Evolutionary conservation across 352 stramenopile species (phyloP).

Genomic region (Phytophthora rubi): DNA sequence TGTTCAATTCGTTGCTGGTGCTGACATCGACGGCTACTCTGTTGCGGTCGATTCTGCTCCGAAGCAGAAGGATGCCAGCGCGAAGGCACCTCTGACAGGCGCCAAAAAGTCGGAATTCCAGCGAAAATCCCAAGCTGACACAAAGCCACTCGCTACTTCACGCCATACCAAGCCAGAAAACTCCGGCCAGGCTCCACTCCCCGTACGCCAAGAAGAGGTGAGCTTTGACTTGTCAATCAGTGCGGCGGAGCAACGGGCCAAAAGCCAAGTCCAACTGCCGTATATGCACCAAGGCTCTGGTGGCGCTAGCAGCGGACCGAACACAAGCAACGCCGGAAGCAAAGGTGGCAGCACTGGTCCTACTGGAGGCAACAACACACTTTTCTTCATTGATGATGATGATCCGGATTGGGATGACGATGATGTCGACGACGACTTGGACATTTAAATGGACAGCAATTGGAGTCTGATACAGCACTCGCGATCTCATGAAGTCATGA

Average conservation of each 20-base stretch:
- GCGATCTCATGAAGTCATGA: conserved; percentile 19
- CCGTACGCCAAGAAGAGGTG: conserved; percentile 61
- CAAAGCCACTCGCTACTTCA: background rate
- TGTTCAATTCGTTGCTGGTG: conserved; percentile 35
- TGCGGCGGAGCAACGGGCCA: conserved; percentile 57
- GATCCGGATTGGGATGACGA: conserved; percentile 80
- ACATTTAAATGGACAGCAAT: conserved; percentile 46
- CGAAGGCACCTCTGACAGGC: background rate
- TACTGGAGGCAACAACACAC: conserved; percentile 31
- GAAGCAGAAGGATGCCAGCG: conserved; percentile 5
- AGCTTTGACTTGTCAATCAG: conserved; percentile 81
- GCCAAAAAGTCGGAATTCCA: conserved; percentile 12
- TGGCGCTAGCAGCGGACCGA: conserved; percentile 3
- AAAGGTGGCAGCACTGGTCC: conserved; percentile 1
- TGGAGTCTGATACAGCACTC: conserved; percentile 22
- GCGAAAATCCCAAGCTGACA: conserved; percentile 10
- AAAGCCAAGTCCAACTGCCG: conserved; percentile 68
- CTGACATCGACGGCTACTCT: conserved; percentile 4
- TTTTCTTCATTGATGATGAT: conserved; percentile 85
- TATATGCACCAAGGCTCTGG: conserved; percentile 68
- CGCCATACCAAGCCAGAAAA: background rate
- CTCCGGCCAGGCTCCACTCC: conserved; percentile 37
- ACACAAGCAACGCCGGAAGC: background rate
- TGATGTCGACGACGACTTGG: conserved; percentile 64
- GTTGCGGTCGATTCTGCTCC: background rate